Base-by-base conservation (phyloP, 257 asterid genomes). In the Solanum piurae region DNA sequence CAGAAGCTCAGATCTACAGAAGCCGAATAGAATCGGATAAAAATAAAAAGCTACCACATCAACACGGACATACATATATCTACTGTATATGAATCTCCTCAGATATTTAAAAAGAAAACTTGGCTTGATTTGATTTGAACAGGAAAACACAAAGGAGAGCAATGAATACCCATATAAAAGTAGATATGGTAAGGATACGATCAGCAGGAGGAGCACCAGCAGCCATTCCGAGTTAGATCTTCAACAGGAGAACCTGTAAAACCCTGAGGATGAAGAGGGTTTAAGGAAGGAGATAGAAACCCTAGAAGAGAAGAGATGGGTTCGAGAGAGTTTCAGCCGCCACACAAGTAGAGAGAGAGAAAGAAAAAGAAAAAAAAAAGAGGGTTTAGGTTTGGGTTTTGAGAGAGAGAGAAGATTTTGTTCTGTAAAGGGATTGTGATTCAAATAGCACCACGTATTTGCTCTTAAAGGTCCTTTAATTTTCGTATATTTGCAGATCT, bases 141-240 rank as follows among this genome's bases (percentile, higher is more conserved):
- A 76, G 2, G 29, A 86, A 62, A 20, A 23, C 18, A 52, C 23
- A 85, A 31, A 73, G 0, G 25, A 46, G 62, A 33, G 46, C 2
- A 55, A 58, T 38, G 31, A 84, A 72, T 72, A 8, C 58, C 55
- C 31, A 49, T 16, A 40, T 38, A 42, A 12, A 38, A 72, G 55
- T 6, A 72, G 3, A 44, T 14, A 40, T 37, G 25, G 2, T 40
- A 86, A 93, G 95, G 94, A 93, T 94, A 94, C 97, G 94, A 90
- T 94, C 97, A 79, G 90, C 90, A 75, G 94, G 90, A 58, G 93
- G 93, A 87, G 93, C 93, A 71, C 71, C 88, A 85, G 94, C 89
- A 27, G 95, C 94, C 95, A 94, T 94, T 87, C 85, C 58, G 85
- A 88, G 38, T 37, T n/a, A 83, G 83, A 42, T 46, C 76, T 76